Conservation (phyloP, 2,329 filamentous ascomycete genomes). For the Knufia petricola region DNA sequence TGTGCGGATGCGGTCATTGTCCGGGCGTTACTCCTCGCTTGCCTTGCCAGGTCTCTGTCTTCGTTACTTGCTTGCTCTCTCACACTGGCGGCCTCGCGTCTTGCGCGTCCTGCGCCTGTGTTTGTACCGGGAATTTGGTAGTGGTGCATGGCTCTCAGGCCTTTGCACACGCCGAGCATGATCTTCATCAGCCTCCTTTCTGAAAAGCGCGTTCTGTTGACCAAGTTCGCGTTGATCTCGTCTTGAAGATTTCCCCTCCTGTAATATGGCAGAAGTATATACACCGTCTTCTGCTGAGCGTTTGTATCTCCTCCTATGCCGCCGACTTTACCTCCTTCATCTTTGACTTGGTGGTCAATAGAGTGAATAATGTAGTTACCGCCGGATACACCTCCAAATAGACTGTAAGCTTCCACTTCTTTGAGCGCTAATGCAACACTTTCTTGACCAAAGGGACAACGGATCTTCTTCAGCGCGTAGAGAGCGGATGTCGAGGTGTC, state of each 20-base stretch:
- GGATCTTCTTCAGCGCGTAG: slow-evolving; percentile 96
- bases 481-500: slow-evolving; percentile 74
- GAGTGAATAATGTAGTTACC: slow-evolving; percentile 59
- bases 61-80: slow-evolving; percentile 47
- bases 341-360: slow-evolving; percentile 72
- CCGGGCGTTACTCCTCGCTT: slow-evolving; percentile 34
- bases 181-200: slow-evolving; percentile 79
- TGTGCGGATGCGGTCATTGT: slow-evolving; percentile 31
- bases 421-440: slow-evolving; percentile 90
- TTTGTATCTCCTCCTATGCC: slow-evolving; percentile 41
- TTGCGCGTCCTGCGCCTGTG: slow-evolving; percentile 28
- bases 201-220: slow-evolving; percentile 86
- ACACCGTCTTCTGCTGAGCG: slow-evolving; percentile 78
- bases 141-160: slow-evolving; percentile 81
- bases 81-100: slow-evolving; percentile 40
- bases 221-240: slow-evolving; percentile 95
- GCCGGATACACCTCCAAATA: slow-evolving; percentile 72
- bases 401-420: slow-evolving; percentile 91
- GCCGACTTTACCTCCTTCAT: slow-evolving; percentile 53
- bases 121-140: slow-evolving; percentile 56
- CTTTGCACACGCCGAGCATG: slow-evolving; percentile 85
- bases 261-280: slow-evolving; percentile 94
- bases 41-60: slow-evolving; percentile 35
- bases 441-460: slow-evolving; percentile 94
- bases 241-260: slow-evolving; percentile 91